Base-by-base conservation (phyloP, 2,329 filamentous ascomycete genomes). In the Ophiostoma australiae region DNA sequence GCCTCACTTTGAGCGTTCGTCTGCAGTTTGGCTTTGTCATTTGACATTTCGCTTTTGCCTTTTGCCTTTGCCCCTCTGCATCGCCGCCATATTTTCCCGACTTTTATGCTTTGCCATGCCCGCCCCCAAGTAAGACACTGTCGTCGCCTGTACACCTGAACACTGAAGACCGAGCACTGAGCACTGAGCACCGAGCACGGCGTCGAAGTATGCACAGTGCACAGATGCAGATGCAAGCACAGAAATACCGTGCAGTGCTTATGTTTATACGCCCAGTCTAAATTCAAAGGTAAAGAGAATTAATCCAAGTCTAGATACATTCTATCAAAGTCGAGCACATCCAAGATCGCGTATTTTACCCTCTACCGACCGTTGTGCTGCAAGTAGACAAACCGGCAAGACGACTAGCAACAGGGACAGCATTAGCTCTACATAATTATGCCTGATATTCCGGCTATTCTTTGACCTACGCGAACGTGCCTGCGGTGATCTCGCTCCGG, bases 81-180 rank as follows among this genome's bases (percentile, higher is more conserved):
- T 41, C 10, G 44, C 52, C 23, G 27, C 52, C 11, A 7, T 48
- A n/a, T 48, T 48, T n/a, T n/a, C n/a, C n/a, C n/a, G n/a, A n/a
- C n/a, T n/a, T 48, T 48, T 48, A 17, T 48, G 44, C 44, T 48
- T 48, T 5, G 44, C 44, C 17, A 20, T 48, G 44, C 17, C 52
- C 52, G 8, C 5, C 13, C 41, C 15, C 44, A 48, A 27, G 52
- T 58, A 58, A 58, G 52, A 58, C 52, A 58, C 52, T 58, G 52
- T 58, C 52, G 27, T n/a, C 52, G 23, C 52, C 52, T 58, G 52
- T 58, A 58, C 44, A 48, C 44, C 44, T 48, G 44, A 48, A 48
- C 10, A 37, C 11, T 41, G 2, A 13, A 41, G n/a, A n/a, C n/a
- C n/a, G n/a, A n/a, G n/a, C n/a, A n/a, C n/a, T 41, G 39, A 13